These are phyloP conservation scores for Fraxinus latifolia DNA, from an alignment of 305 asterid species.

Conservation along the genomic window DNA sequence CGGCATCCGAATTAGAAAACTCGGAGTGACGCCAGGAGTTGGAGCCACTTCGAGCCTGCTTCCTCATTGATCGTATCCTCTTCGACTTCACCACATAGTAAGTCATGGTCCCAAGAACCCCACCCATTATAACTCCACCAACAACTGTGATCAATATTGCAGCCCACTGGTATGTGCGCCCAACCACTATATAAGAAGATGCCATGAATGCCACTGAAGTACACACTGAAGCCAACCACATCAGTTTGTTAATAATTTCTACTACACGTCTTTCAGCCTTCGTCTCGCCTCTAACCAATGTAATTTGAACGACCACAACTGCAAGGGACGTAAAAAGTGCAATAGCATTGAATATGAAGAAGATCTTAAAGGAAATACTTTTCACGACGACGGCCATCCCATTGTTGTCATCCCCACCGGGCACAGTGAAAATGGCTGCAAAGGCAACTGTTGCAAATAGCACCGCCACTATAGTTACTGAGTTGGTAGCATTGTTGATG, in stretches of 20 bases:
- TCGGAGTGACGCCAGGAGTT: slow-evolving; percentile 54
- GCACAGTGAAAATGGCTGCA: slow-evolving; percentile 55
- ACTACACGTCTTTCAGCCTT: slow-evolving; percentile 52
- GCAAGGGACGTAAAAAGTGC: slow-evolving; percentile 61
- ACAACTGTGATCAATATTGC: slow-evolving; percentile 42
- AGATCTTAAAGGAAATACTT: slow-evolving; percentile 40
- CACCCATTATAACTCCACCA: slow-evolving; percentile 55
- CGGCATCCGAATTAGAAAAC: slow-evolving; percentile 47
- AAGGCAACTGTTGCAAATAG: slow-evolving; percentile 59
- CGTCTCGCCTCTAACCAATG: slow-evolving; percentile 57
- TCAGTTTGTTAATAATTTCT: slow-evolving; percentile 50
- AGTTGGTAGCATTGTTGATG: slow-evolving; percentile 59
- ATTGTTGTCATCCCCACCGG: slow-evolving; percentile 40
- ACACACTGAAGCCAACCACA: slow-evolving; percentile 63
- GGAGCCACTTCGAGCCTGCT: slow-evolving; percentile 41
- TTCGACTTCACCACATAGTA: slow-evolving; percentile 49
- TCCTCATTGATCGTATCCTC: slow-evolving; percentile 49
- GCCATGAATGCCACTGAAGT: slow-evolving; percentile 60
- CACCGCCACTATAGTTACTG: slow-evolving; percentile 57
- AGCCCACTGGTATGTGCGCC: slow-evolving; percentile 50
- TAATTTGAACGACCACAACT: slow-evolving; percentile 54
- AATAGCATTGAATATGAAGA: slow-evolving; percentile 52
- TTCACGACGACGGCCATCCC: slow-evolving; percentile 47
- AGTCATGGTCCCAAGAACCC: slow-evolving; percentile 61
- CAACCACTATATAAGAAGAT: slow-evolving; percentile 54